Evolutionary conservation across 2,329 filamentous ascomycete species (phyloP).

Genomic region (Trichoderma sp.): DNA sequence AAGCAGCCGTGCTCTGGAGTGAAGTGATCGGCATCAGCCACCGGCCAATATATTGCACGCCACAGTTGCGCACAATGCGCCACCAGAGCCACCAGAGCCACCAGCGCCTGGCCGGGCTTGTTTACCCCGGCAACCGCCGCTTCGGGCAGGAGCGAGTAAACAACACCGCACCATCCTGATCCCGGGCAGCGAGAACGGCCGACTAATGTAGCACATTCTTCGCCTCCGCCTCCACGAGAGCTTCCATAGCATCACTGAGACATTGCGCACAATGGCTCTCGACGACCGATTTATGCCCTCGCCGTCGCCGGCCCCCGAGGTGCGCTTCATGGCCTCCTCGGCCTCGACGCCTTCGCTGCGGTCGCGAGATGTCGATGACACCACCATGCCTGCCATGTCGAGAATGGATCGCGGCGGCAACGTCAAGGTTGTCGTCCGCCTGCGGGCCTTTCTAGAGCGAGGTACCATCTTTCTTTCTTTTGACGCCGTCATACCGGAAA

Average conservation of each 20-base stretch:
- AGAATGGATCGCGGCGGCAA: constrained; percentile 69
- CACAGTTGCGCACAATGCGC: constrained; percentile 11
- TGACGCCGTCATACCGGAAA: not conserved
- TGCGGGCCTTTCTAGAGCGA: constrained; percentile 76
- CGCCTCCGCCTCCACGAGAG: constrained; percentile 45
- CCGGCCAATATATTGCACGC: constrained; percentile 5
- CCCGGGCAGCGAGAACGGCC: constrained; percentile 7
- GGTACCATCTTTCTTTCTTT: constrained; percentile 52
- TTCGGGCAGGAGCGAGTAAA: constrained; percentile 7
- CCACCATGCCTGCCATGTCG: constrained; percentile 57
- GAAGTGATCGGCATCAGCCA: not conserved
- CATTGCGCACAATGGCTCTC: constrained; percentile 45
- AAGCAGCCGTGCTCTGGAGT: not conserved
- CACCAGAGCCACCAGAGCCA: not conserved
- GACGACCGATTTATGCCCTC: constrained; percentile 50
- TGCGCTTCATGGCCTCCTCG: constrained; percentile 57
- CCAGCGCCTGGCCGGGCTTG: not conserved
- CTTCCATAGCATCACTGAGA: constrained; percentile 44
- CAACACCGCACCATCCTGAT: constrained; percentile 1
- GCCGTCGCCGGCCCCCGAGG: constrained; percentile 37
- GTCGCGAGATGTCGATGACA: constrained; percentile 70
- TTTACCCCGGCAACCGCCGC: constrained; percentile 22
- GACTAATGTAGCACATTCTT: constrained; percentile 44
- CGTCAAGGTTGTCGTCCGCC: constrained; percentile 79
- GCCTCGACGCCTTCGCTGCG: constrained; percentile 79